Base-by-base conservation (phyloP, 805 yeast species). In the Teunomyces lycoperdinae region DNA sequence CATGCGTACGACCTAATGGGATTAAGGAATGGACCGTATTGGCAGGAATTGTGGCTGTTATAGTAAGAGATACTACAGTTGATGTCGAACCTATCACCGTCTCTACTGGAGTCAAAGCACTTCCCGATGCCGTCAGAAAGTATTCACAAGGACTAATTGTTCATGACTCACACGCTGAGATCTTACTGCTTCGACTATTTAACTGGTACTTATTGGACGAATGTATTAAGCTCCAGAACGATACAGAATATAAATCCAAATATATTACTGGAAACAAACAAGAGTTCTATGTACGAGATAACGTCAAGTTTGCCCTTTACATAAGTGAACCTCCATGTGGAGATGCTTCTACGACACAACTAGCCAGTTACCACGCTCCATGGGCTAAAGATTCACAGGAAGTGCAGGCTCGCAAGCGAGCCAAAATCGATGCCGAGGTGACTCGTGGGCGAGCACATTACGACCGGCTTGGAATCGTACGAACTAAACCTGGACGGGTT, bases 91-190 rank as follows among this genome's bases (percentile, higher is more conserved):
- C 79, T 1, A 56, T 88, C 2, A 63, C 82, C 0, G 39, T 88
- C 3, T 76, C 90, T 0, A 89, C 97, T 0, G 99, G 99, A 0
- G 87, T 89, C 43, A 94, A 94, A 60, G 78, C 89, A 0, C 57
- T 78, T 14, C 91, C 97, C 0, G 80, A 84, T 55, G 61, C 54
- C 1, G 62, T 85, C 0, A 46, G 68, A 2, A 51, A 61, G 3
- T 67, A 68, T 43, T 68, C 79, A 2, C 48, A 69, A 0, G 97
- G 98, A 0, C 60, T 63, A 13, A 63, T 89, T 7, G 70, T 92
- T 0, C 98, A 92, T 58, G 98, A 92, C 63, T 72, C 84, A 62
- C 99, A 92, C 68, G 97, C 98, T 0, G 99, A 92, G 60, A 78
- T 90, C 1, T 66, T 94, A 11, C 79, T 86, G 0, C 48, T 91